Evolutionary conservation across 257 asterid species (phyloP).

Genomic region (Scutellaria galericulata): DNA sequence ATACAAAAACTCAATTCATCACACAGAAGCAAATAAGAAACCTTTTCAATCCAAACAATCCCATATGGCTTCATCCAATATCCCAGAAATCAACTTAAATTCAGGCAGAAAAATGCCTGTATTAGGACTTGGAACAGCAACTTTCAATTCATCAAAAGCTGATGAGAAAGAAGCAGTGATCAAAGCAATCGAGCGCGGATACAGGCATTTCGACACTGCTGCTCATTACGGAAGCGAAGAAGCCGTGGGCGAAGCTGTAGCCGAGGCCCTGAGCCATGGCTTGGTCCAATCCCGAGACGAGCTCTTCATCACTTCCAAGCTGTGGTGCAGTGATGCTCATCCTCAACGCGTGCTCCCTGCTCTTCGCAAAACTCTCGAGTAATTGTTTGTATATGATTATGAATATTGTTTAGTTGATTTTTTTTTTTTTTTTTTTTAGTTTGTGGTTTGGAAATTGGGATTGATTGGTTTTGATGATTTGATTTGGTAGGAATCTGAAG

Average conservation of each 20-base stretch:
- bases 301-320: conserved; percentile 48
- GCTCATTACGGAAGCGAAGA: conserved; percentile 43
- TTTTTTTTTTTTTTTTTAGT: no score
- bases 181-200: conserved; percentile 51
- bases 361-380: conserved; percentile 41
- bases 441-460: no score
- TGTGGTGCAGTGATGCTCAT: conserved; percentile 49
- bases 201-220: conserved; percentile 63
- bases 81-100: conserved; percentile 38
- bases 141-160: conserved; percentile 36
- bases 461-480: no score
- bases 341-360: conserved; percentile 45
- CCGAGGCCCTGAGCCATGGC: conserved; percentile 43
- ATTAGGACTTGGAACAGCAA: conserved; percentile 51
- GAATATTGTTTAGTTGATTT: no score
- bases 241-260: conserved; percentile 52
- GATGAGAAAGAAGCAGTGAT: conserved; percentile 39
- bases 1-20: neutral
- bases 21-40: neutral
- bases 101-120: conserved; percentile 46
- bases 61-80: conserved; percentile 2
- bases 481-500: conserved; percentile 42
- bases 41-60: neutral
- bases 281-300: conserved; percentile 44
- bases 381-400: neutral